Conservation (phyloP, 192 early-diverging fungal species). For the Coemansia sp. region DNA sequence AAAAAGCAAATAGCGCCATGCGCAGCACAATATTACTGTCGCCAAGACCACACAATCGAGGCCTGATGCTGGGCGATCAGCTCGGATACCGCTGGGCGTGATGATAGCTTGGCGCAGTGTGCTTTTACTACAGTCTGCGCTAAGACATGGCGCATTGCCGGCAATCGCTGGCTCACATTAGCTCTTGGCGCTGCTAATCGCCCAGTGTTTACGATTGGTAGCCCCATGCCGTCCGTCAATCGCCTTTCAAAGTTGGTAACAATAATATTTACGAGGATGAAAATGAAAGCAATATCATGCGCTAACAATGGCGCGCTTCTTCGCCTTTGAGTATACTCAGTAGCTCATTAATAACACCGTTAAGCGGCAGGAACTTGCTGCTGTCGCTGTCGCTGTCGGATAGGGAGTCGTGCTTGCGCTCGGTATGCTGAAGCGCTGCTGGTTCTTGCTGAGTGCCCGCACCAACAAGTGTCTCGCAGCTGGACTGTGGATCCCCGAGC, state of each 20-base stretch:
- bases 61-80: background rate
- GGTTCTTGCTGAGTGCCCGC: slow-evolving; percentile 2
- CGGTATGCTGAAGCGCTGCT: background rate
- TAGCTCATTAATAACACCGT: slow-evolving; percentile 14
- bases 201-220: background rate
- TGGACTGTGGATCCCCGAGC: background rate
- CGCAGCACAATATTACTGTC: background rate
- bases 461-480: slow-evolving; percentile 8
- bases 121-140: background rate
- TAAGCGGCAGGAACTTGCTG: background rate
- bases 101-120: background rate
- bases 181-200: background rate
- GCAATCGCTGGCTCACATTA: background rate
- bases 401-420: background rate
- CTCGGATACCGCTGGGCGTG: background rate
- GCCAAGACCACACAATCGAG: background rate
- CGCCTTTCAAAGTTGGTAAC: background rate
- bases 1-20: background rate
- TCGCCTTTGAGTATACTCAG: slow-evolving; percentile 25
- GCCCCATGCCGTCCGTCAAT: background rate
- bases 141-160: background rate
- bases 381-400: background rate
- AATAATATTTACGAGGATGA: slow-evolving; percentile 3
- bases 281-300: background rate
- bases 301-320: slow-evolving; percentile 2